These are phyloP conservation scores for Vachellia pachyceras DNA, from an alignment of 306 rosid genomes.

Conservation along the genomic window DNA sequence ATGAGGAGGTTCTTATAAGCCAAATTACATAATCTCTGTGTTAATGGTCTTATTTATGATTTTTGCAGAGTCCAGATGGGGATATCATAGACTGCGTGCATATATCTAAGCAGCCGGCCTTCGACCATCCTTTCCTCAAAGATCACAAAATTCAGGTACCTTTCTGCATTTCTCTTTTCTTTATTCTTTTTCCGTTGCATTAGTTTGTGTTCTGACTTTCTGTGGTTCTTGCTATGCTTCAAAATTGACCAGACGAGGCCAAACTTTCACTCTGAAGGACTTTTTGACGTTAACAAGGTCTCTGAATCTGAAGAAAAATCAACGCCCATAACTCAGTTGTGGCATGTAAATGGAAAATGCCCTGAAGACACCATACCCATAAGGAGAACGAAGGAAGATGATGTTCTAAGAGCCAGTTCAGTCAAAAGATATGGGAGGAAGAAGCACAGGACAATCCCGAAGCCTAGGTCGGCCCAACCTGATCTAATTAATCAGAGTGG, in stretches of 20 bases:
- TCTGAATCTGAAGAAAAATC: slow-evolving; percentile 56
- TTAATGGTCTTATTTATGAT: slow-evolving; percentile 33
- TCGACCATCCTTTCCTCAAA: slow-evolving; percentile 95
- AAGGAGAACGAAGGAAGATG: slow-evolving; percentile 85
- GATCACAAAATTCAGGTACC: slow-evolving; percentile 94
- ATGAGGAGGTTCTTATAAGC: neutral
- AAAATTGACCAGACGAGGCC: slow-evolving; percentile 71
- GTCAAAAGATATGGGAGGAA: slow-evolving; percentile 87
- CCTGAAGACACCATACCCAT: slow-evolving; percentile 88
- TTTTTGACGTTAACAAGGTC: slow-evolving; percentile 73
- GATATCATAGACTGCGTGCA: slow-evolving; percentile 88
- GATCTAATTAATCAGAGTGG: slow-evolving; percentile 94
- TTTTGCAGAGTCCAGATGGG: slow-evolving; percentile 95
- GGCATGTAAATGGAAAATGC: slow-evolving; percentile 88
- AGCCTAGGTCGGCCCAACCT: slow-evolving; percentile 94
- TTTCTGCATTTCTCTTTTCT: neutral
- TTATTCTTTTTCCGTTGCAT: neutral
- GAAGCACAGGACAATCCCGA: slow-evolving; percentile 75
- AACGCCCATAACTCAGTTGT: slow-evolving; percentile 64
- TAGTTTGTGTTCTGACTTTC: slow-evolving; percentile 18
- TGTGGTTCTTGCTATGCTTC: slow-evolving; percentile 19
- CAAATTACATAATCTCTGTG: slow-evolving; percentile 4
- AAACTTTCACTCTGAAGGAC: slow-evolving; percentile 83
- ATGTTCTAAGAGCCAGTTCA: slow-evolving; percentile 90
- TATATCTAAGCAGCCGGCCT: slow-evolving; percentile 89